A percentile compares a stretch with the other conserved stretches of the same genome.
Evolutionary conservation across 1,284 basidiomycete genomes (phyloP).

Genomic region (Flammula alnicola): DNA sequence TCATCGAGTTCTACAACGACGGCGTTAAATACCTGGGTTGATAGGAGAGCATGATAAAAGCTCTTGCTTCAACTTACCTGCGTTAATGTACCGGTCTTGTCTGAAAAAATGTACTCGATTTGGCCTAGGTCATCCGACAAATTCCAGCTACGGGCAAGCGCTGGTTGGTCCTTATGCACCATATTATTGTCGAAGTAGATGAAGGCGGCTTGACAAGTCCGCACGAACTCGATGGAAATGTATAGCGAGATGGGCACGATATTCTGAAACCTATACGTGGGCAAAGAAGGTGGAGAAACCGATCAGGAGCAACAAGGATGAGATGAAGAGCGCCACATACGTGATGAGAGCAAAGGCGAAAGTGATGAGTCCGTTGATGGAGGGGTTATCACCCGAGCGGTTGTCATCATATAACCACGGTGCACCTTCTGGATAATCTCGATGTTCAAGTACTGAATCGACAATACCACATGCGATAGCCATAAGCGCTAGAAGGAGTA

Average conservation of each 20-base stretch:
- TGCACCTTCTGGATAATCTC: constrained; percentile 69
- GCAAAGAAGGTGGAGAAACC: constrained; percentile 17
- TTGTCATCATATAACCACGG: constrained; percentile 85
- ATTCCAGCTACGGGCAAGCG: constrained; percentile 93
- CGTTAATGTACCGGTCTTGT: constrained; percentile 98
- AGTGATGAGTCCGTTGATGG: constrained; percentile 91
- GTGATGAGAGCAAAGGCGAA: constrained; percentile 92
- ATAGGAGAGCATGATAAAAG: constrained; percentile 1
- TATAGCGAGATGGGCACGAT: constrained; percentile 98
- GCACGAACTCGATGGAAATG: constrained; percentile 93
- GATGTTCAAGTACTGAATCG: constrained; percentile 81
- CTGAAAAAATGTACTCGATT: constrained; percentile 94
- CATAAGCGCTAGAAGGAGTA: constrained; percentile 82
- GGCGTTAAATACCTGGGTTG: not conserved
- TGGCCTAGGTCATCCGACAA: constrained; percentile 96
- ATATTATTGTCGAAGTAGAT: constrained; percentile 96
- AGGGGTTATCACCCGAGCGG: constrained; percentile 79
- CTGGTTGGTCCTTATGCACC: constrained; percentile 78
- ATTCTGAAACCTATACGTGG: constrained; percentile 73
- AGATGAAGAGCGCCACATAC: too few relatives aligned
- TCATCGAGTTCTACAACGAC: constrained; percentile 82
- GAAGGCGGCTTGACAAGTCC: constrained; percentile 85
- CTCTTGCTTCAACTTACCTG: constrained; percentile 50
- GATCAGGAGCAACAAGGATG: too few relatives aligned
- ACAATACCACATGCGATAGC: constrained; percentile 85